Base-by-base conservation (phyloP, 2,329 filamentous ascomycete genomes). In the Aspergillus bombycis region DNA sequence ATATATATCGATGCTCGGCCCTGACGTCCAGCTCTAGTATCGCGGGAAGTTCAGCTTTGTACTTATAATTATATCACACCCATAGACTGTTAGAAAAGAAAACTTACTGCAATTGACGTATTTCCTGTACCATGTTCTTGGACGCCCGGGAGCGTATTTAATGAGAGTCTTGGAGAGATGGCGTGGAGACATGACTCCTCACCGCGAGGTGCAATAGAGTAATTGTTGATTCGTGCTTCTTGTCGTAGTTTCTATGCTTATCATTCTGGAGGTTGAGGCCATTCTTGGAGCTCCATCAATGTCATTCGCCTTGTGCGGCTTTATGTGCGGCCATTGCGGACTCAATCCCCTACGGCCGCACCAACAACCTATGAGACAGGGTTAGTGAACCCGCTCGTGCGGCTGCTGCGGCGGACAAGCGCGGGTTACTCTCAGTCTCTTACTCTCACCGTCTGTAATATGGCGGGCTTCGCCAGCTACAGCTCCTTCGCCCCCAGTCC, bases 1-100 rank as follows among this genome's bases (percentile, higher is more conserved):
- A 57, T 75, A 73, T 67, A 10, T 74, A 6, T 67, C 70, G 0
- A 70, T 74, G 58, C 38, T 74, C 32, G 68, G 68, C 45, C 53
- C 62, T 38, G 73, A 71, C 8, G 3, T 70, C 11, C 60, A 65
- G 57, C 14, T 70, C 19, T 66, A 67, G 58, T 36, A 26, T 16
- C 19, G 10, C 14, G 2, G 19, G 10, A 26, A 9, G 45, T 16
- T 48, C 21, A 48, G 21, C 45, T 6, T 26, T 48, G 21, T 48
- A 48, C 4, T 23, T 26, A 48, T 48, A 12, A 48, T 48, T 26
- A 12, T 48, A 23, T 26, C 2, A 23, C 26, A 48, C 45, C 9
- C 11, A 28, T 28, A 28, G 26, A 28, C 4, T 28, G 4, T 28
- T 28, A 5, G 26, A 48, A 48, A 46, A 3, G 9, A 7, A 2